Base-by-base conservation (phyloP, 139 green algal genomes). In the Closterium sp. region DNA sequence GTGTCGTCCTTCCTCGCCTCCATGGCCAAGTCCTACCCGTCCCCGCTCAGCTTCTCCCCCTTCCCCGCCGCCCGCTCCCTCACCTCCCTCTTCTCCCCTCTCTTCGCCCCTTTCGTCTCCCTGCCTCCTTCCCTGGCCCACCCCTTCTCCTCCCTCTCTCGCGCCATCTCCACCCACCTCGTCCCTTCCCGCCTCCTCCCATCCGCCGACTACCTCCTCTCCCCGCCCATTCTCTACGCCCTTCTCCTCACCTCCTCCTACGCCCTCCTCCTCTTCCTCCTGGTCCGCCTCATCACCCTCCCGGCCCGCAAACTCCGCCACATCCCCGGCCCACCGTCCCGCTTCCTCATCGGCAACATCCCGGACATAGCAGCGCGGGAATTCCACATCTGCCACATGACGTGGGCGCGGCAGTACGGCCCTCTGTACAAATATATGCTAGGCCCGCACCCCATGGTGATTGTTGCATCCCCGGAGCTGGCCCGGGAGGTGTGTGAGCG, bases 221-320 rank as follows among this genome's bases (percentile, higher is more conserved):
- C 83, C 3, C 38, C 31, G 1, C 38, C 38, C 86, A 30, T 33
- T 25, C 38, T 89, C 86, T 89, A 76, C 55, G 4, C 30, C 30
- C 6, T 81, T 25, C 38, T 89, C 86, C 86, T 81, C 86, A 32
- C 31, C 25, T 89, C 38, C 86, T 2, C 30, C 86, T 33, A 32
- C 86, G n/a, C 38, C 3, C 86, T 86, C 83, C 83, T 86, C n/a
- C 83, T 86, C 86, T 69, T 69, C 86, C n/a, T 89, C 38, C 86
- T 81, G 23, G 21, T 89, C n/a, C 38, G 36, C 30, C 31, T 31
- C 86, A 25, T 35, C 12, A 85, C 86, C 86, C 16, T 25, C 30
- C 86, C 86, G 19, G 8, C 31, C 21, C 86, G 35, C 86, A 21
- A 25, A 12, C 38, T 89, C 7, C 86, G 35, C 86, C 86, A 69